These are phyloP conservation scores for Geranomyces michiganensis DNA, from an alignment of 192 early-diverging fungal species.

Conservation along the genomic window DNA sequence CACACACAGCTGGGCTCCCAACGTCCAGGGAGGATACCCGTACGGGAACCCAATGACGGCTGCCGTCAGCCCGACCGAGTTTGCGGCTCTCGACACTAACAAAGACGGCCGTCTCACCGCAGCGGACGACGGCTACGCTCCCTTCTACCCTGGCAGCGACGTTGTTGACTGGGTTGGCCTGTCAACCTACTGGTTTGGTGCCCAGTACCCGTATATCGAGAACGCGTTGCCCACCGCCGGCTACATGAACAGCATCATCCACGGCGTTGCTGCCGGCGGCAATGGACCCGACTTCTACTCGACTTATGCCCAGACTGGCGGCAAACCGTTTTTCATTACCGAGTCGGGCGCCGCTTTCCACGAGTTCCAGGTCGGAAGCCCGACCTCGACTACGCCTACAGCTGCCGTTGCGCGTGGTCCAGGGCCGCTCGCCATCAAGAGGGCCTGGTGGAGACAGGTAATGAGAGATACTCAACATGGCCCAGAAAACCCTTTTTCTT, in stretches of 20 bases:
- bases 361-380: constrained; percentile 9
- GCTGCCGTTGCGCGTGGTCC: constrained; percentile 30
- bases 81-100: constrained; percentile 51
- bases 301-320: constrained; percentile 14
- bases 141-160: constrained; percentile 56
- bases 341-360: constrained; percentile 43
- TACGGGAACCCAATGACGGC: constrained; percentile 27
- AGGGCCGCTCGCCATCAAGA: constrained; percentile 43
- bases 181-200: constrained; percentile 43
- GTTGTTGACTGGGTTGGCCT: constrained; percentile 50
- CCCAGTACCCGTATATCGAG: constrained; percentile 14
- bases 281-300: constrained; percentile 35
- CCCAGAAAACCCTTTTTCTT: background rate
- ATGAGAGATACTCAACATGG: background rate
- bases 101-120: constrained; percentile 40
- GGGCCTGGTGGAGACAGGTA: constrained; percentile 49
- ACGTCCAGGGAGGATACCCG: constrained; percentile 39
- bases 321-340: constrained; percentile 43
- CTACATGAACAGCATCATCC: background rate
- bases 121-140: constrained; percentile 50
- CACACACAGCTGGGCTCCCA: constrained; percentile 34
- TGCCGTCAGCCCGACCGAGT: constrained; percentile 29
- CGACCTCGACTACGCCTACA: background rate
- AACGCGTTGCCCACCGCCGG: constrained; percentile 23
- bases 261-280: constrained; percentile 17